Conservation (phyloP, 768 basidiomycete genomes). For the Termitomyces sp. region DNA sequence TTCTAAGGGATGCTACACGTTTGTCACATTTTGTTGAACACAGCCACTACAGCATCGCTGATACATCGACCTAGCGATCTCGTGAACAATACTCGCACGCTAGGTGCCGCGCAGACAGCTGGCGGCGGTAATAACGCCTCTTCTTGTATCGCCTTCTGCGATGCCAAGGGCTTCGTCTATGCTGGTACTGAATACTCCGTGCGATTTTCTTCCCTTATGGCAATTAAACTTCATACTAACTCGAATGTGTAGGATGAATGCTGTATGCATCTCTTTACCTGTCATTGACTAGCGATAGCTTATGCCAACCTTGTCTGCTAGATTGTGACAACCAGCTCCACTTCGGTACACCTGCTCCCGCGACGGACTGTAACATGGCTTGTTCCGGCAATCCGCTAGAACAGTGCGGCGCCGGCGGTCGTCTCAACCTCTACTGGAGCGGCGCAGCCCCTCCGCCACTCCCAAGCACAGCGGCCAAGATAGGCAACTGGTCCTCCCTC, state of each 20-base stretch:
- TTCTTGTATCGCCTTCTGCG: constrained; percentile 45
- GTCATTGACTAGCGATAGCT: neutral
- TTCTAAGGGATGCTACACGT: constrained; percentile 62
- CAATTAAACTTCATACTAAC: neutral
- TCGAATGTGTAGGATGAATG: constrained; percentile 36
- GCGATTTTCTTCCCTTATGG: constrained; percentile 8
- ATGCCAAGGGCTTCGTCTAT: constrained; percentile 46
- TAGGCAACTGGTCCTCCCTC: constrained; percentile 64
- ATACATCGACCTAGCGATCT: constrained; percentile 43
- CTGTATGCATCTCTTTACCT: constrained; percentile 34
- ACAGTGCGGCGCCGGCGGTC: constrained; percentile 56
- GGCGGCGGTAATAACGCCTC: constrained; percentile 60
- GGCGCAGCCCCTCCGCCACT: constrained; percentile 52
- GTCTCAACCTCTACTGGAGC: constrained; percentile 63
- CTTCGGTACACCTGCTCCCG: constrained; percentile 39
- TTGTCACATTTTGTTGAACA: constrained; percentile 10
- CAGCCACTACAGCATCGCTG: neutral
- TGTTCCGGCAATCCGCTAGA: constrained; percentile 60
- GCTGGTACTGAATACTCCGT: constrained; percentile 65
- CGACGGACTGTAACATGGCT: constrained; percentile 54
- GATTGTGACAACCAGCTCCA: constrained; percentile 61
- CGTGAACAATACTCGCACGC: constrained; percentile 47
- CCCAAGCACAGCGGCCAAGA: constrained; percentile 47
- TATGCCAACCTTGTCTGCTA: constrained; percentile 19
- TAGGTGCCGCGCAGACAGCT: constrained; percentile 43